Evolutionary conservation across 1,284 basidiomycete genomes (phyloP), one percentile per base, ranked within the genome.

Genomic region (Crepidotus sp.): DNA sequence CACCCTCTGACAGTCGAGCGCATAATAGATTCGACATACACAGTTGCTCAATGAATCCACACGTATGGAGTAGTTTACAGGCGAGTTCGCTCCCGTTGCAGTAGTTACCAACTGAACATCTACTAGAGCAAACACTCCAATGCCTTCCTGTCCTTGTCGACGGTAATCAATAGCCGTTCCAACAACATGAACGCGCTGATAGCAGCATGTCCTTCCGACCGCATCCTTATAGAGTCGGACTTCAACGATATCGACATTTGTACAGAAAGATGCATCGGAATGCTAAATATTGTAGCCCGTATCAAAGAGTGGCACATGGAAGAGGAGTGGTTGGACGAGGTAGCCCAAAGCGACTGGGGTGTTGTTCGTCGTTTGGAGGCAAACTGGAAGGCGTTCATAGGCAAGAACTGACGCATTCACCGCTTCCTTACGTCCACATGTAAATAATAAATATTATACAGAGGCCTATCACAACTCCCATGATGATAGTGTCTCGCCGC

Each of bases 401-500:
- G 10, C 11, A 11, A 59, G 65, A 27, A 15, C 13, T 13, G 36
- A 15, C 3, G 17, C 22, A 19, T 25, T 29, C 11, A n/a, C n/a
- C n/a, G n/a, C 6, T 9, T 27, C 15, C 14, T 61, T 57, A 76
- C 42, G 71, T 70, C 66, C 76, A 77, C 56, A 90, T 66, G 60
- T 90, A 95, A 36, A 98, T 61, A 1, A 98, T 65, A 25, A 88
- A 62, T 25, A 98, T 68, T 27, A 83, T 71, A 61, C 91, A 91
- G n/a, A 86, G 58, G 7, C 86, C 93, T 54, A 95, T 84, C 11
- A 97, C 69, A 46, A 81, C 70, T 17, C 90, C 95, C 59, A 98
- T 65, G 54, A 98, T 92, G 54, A 96, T 74, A 9, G 88, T 80
- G 62, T 99, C 96, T 56, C 94, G 69, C 54, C 92, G 74, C 53